These are phyloP conservation scores for Cryptococcus jaspeensis DNA, from an alignment of 1,284 basidiomycete species.

Conservation along the genomic window DNA sequence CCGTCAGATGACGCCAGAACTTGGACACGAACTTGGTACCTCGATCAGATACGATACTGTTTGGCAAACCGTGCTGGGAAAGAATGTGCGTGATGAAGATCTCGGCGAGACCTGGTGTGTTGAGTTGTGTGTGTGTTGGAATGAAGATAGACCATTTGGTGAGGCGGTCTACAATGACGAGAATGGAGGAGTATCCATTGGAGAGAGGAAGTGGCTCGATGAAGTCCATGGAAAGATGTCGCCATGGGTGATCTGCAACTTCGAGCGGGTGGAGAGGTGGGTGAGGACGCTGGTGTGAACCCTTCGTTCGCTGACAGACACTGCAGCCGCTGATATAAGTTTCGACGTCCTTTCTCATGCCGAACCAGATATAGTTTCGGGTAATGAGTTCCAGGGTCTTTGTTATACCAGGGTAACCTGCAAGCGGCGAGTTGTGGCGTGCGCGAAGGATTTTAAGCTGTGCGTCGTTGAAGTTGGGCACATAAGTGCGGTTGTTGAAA, in stretches of 20 bases:
- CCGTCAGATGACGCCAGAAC: conserved; percentile 20
- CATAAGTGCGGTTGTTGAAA: too few relatives aligned
- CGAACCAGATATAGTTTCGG: conserved; percentile 34
- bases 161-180: conserved; percentile 53
- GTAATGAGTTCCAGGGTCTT: conserved; percentile 45
- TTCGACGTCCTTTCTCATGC: conserved; percentile 21
- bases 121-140: too few relatives aligned
- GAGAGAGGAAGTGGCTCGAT: conserved; percentile 54
- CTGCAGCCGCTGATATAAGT: conserved; percentile 46
- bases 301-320: conserved; percentile 53
- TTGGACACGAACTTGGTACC: conserved; percentile 31
- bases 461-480: too few relatives aligned
- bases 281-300: conserved; percentile 27
- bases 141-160: conserved; percentile 54
- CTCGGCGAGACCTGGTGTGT: too few relatives aligned
- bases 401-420: conserved; percentile 53
- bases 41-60: conserved; percentile 39
- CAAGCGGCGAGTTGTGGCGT: conserved; percentile 27
- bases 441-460: conserved; percentile 22
- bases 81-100: conserved; percentile 14
- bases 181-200: conserved; percentile 49
- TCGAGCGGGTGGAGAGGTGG: conserved; percentile 52
- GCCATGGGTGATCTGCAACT: conserved; percentile 52
- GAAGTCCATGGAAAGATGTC: conserved; percentile 54
- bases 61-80: conserved; percentile 21